phyloP scores from a whole-genome alignment of 1,284 basidiomycete genomes.

The Microstroma glucosiphilum region DNA sequence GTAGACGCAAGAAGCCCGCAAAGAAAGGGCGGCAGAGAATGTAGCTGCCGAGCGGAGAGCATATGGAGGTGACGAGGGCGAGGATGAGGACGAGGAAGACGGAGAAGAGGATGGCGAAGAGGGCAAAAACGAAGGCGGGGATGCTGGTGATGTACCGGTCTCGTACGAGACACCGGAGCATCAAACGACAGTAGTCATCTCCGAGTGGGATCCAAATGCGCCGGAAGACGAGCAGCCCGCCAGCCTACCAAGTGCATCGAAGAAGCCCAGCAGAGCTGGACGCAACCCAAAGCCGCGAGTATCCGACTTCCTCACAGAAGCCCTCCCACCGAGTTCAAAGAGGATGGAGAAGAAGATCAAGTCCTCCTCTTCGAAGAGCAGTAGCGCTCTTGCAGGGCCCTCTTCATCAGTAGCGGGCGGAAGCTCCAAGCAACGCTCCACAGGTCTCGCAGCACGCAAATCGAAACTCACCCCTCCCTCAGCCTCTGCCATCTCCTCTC shows the following conservation, averaged over 20 bases:
- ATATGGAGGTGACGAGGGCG: conserved; percentile 30
- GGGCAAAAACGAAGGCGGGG: conserved; percentile 15
- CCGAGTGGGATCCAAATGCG: conserved; percentile 27
- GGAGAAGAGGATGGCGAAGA: conserved; percentile 15
- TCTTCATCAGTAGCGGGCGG: not conserved
- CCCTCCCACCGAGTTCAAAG: not conserved
- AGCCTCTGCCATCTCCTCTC: conserved; percentile 5
- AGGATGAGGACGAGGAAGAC: conserved; percentile 28
- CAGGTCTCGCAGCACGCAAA: not conserved
- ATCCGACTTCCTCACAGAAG: conserved; percentile 1
- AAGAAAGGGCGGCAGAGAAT: conserved; percentile 40
- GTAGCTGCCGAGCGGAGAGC: conserved; percentile 34
- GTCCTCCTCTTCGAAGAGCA: not conserved
- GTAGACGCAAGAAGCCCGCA: conserved; percentile 19
- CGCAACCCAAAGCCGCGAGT: not conserved
- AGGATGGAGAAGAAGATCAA: conserved; percentile 7
- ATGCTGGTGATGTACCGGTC: conserved; percentile 17
- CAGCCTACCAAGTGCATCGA: not conserved
- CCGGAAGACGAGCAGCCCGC: not conserved
- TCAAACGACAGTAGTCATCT: conserved; percentile 28
- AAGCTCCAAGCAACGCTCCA: not conserved
- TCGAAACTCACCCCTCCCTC: not conserved
- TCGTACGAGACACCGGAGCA: conserved; percentile 30
- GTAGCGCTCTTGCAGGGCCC: not conserved
- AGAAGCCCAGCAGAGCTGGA: not conserved